Evolutionary conservation across 2,329 filamentous ascomycete genomes (phyloP), one percentile per base, ranked within the genome.

Genomic region (Bipolaris oryzae): DNA sequence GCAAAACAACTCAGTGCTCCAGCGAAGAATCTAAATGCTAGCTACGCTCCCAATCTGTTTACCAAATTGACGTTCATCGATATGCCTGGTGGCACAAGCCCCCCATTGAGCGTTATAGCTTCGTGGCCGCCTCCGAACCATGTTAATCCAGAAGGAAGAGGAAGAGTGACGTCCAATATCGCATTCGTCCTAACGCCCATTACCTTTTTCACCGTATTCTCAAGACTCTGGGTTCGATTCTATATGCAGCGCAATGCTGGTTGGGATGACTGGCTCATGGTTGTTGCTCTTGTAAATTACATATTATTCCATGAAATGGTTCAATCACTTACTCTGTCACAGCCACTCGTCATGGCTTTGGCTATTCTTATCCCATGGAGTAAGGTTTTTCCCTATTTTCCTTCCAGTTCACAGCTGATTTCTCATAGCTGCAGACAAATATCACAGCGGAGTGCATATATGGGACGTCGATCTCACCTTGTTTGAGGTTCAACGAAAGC

Each of bases 191-290:
- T 68, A 10, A 64, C 59, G 5, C 63, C 66, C 1, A 52, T 69
- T 11, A 68, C 57, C 9, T 37, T 65, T 7, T 49, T 50, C 6
- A 20, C 69, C 5, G 42, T 70, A 4, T 46, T 63, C 39, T 64
- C 61, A 13, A 53, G 67, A 21, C 55, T 71, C 5, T 71, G 63
- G 62, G 64, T 65, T 13, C 57, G 67, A 28, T 51, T 67, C 5
- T 43, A 50, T 6, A 59, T 66, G 35, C 68, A 71, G 51, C 52
- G 16, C 21, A 66, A 60, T 51, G 53, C 59, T 13, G 63, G 67
- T 21, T 61, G 50, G 59, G 68, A 70, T 43, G 68, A 71, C 41
- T 68, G 62, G 63, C 44, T 69, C 37, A 70, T 70, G 67, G 10
- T 69, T 11, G 57, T 56, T 42, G 57, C 68, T 41, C 16, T 55